Percentiles rank a stretch among this genome's conserved stretches.
Evolutionary conservation across 192 early-diverging fungal genomes (phyloP).

Genomic region (Coemansia umbellata): DNA sequence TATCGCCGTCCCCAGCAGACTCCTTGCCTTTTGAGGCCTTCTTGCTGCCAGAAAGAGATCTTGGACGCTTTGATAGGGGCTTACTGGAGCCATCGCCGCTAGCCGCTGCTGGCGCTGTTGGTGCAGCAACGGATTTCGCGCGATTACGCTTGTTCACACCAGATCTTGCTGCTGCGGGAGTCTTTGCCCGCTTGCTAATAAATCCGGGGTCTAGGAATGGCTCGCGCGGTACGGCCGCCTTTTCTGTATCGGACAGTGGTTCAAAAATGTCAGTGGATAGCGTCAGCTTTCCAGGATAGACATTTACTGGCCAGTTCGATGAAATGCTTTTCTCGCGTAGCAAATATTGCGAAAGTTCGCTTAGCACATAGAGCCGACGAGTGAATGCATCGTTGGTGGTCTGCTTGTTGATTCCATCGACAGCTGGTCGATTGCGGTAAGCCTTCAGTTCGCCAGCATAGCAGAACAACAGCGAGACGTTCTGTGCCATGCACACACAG

Average conservation of each 20-base stretch:
- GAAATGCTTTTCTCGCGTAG: slow-evolving; percentile 73
- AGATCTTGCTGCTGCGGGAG: slow-evolving; percentile 9
- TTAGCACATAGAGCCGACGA: slow-evolving; percentile 73
- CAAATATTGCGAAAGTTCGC: slow-evolving; percentile 77
- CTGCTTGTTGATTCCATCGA: background rate
- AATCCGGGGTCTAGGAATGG: slow-evolving; percentile 33
- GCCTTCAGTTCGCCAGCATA: slow-evolving; percentile 74
- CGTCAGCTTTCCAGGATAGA: slow-evolving; percentile 69
- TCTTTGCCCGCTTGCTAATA: slow-evolving; percentile 25
- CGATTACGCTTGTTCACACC: slow-evolving; percentile 21
- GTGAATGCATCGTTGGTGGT: slow-evolving; percentile 6
- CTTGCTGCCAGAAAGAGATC: background rate
- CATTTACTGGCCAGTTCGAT: slow-evolving; percentile 72
- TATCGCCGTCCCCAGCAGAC: slow-evolving; percentile 2
- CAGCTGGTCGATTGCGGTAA: slow-evolving; percentile 52
- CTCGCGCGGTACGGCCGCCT: slow-evolving; percentile 9
- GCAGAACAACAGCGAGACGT: slow-evolving; percentile 79
- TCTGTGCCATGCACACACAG: slow-evolving; percentile 72
- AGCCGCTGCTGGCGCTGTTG: background rate
- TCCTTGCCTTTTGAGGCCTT: slow-evolving; percentile 15
- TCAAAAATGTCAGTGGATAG: slow-evolving; percentile 69
- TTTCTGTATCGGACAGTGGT: slow-evolving; percentile 11
- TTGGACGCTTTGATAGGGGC: slow-evolving; percentile 5
- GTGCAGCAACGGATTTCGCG: background rate
- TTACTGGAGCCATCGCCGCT: background rate